Percentiles rank a stretch among this genome's conserved stretches.
Evolutionary conservation across 2,329 filamentous ascomycete genomes (phyloP).

Genomic region (Alternaria gansuensis): DNA sequence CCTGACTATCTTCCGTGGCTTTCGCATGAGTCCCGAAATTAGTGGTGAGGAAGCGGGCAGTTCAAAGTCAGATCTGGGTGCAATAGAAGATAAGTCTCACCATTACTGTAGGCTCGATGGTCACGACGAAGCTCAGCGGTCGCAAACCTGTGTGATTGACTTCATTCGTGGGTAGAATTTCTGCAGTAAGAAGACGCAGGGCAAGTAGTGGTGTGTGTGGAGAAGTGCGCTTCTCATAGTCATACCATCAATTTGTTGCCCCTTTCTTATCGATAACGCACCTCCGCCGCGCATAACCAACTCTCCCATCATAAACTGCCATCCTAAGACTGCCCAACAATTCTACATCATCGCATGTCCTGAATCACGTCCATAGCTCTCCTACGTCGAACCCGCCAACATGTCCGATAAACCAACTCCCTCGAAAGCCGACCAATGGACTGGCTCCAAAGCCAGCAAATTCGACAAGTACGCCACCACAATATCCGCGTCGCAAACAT

Average conservation of each 20-base stretch:
- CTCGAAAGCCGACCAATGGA: conserved; percentile 36
- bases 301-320: conserved; percentile 1
- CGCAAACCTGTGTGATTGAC: background rate
- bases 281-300: conserved; percentile 11
- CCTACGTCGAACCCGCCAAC: background rate
- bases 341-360: background rate
- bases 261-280: conserved; percentile 27
- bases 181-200: background rate
- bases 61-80: background rate
- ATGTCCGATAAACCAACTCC: conserved; percentile 25
- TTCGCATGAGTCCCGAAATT: background rate
- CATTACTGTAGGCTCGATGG: background rate
- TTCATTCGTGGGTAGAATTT: background rate
- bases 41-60: background rate
- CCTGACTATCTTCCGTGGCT: background rate
- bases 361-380: background rate
- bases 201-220: background rate
- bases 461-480: conserved; percentile 52
- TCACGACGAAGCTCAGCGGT: background rate
- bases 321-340: background rate
- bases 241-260: background rate
- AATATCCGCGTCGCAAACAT: background rate
- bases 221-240: conserved; percentile 1
- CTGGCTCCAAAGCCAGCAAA: conserved; percentile 45
- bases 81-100: background rate